Base-by-base conservation (phyloP, 257 asterid genomes). In the Primulina huaijiensis region DNA sequence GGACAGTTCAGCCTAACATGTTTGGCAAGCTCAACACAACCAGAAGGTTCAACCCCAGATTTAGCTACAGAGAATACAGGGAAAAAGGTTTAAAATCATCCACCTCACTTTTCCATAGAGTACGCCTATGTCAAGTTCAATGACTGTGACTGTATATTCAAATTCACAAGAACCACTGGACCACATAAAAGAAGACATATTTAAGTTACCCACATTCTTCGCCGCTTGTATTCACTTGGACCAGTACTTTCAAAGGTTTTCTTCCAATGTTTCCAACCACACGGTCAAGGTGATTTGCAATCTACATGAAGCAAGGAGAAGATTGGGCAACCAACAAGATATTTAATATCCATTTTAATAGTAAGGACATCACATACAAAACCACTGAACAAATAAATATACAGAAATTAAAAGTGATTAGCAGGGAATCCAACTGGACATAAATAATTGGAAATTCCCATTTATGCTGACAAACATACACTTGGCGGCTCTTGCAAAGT, bases 211-310 rank as follows among this genome's bases (percentile, higher is more conserved):
- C 81, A 92, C 98, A 85, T 89, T 80, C 96, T 90, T 93, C 98
- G 67, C 98, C 97, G 68, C 98, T 93, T 6, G 98, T 93, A 69
- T 93, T 93, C 55, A 93, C 98, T 89, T 93, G 98, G 79, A 93
- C 82, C 79, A 90, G 65, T 59, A 93, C 96, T 85, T 85, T 90
- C 78, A 93, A 74, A 35, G 94, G 97, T 65, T 86, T 85, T 79
- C 98, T 88, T 81, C 95, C 97, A 30, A 83, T 84, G 80, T 76
- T 85, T 72, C 84, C 95, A 29, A 81, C 79, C 37, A 75, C 95
- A 30, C 95, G 92, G 76, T 93, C 82, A 37, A 93, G 96, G 78
- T 80, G 83, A 79, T 88, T 89, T 46, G 97, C 97, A 71, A 93
- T 90, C 98, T 92, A 76, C 64, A 68, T 53, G 59, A 73, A 52